Base-by-base conservation (phyloP, 2,329 filamentous ascomycete species). In the Xylaria multiplex region DNA sequence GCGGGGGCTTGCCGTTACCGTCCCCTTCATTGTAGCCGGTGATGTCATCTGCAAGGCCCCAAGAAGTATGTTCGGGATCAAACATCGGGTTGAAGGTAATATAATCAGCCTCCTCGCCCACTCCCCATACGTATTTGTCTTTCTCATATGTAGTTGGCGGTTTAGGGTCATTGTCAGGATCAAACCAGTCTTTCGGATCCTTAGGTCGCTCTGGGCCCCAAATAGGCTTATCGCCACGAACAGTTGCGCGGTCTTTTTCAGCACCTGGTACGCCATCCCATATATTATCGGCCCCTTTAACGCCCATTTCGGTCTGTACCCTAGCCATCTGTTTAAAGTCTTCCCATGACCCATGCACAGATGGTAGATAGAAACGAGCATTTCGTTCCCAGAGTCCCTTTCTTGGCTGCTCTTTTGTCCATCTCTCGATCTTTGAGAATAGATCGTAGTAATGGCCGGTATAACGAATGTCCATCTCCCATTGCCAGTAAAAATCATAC, bases 71-170 rank as follows among this genome's bases (percentile, higher is more conserved):
- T 43, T 93, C 90, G 0, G 95, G 94, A 75, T 98, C 91, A 80
- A 95, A 98, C 69, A 98, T 89, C 9, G 95, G 95, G 75, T 94
- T 96, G 67, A 98, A 88, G 0, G 93, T 93, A 75, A 98, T 95
- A 71, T 96, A 87, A 77, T 98, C 95, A 11, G 95, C 93, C 65
- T 96, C 91, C 78, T 97, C 95, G 60, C 88, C 92, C 0, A 96
- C 91, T 37, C 95, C 95, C 94, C 95, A 97, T 57, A 84, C 79
- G 76, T 94, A 93, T 70, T 90, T 87, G 75, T 97, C 93, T 68
- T 91, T 90, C 57, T 95, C 92, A 72, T 92, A 90, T 1, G 83
- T 83, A 0, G 86, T 90, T 0, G 91, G 91, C 0, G 93, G 93
- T 16, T 82, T 81, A 0, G 91, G 90, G 66, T 96, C 93, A n/a